phyloP scores from a whole-genome alignment of 164 flowering plant species.

The Magnolia officinalis region DNA sequence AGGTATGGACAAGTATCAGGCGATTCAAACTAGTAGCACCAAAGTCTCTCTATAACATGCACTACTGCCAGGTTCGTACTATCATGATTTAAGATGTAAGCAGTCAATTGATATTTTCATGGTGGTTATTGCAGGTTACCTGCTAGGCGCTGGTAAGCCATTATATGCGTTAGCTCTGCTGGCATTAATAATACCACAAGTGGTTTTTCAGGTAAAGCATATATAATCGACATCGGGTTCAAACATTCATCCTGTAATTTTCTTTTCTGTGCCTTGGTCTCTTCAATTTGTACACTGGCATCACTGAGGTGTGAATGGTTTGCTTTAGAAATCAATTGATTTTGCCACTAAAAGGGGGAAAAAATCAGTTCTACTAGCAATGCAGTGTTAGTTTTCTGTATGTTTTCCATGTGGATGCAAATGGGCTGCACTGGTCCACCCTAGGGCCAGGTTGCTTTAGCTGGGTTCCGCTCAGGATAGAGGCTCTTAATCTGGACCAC shows the following conservation, averaged over 20 bases:
- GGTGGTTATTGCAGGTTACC: constrained; percentile 34
- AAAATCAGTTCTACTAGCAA: too few relatives aligned
- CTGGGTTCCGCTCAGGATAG: too few relatives aligned
- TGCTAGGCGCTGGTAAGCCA: constrained; percentile 77
- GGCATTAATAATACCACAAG: constrained; percentile 73
- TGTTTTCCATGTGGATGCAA: not conserved
- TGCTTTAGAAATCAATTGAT: not conserved
- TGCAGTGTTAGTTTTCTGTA: not conserved
- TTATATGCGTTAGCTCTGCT: constrained; percentile 73
- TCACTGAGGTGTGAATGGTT: not conserved
- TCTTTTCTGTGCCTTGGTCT: not conserved
- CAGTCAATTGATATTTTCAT: not conserved
- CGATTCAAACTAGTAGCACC: too few relatives aligned
- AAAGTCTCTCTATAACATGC: too few relatives aligned
- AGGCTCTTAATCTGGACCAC: too few relatives aligned
- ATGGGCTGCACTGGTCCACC: not conserved
- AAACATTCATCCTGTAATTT: not conserved
- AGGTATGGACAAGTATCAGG: too few relatives aligned
- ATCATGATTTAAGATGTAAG: not conserved
- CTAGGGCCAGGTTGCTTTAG: not conserved
- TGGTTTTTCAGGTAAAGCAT: constrained; percentile 70
- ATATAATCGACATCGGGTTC: not conserved
- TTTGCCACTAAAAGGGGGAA: not conserved
- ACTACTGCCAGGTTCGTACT: not conserved
- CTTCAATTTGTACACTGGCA: not conserved